Conservation (phyloP, 2,329 filamentous ascomycete species). For the Penicillium sp. region DNA sequence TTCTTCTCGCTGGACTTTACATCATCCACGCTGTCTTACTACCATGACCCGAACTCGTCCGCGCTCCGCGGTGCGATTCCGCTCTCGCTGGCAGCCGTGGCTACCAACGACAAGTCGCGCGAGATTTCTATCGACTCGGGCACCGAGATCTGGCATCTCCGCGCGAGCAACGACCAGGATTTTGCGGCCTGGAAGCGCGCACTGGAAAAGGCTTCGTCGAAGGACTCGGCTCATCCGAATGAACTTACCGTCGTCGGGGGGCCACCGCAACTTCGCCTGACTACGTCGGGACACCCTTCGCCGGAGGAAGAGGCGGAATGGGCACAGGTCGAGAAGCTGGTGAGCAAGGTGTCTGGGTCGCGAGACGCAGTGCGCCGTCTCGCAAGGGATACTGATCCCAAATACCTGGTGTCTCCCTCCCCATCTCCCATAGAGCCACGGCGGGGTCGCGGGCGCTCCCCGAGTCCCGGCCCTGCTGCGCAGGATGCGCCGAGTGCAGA, state of each 20-base stretch:
- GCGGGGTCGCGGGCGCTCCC: conserved; percentile 35
- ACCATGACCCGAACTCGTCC: conserved; percentile 90
- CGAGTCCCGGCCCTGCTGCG: conserved; percentile 35
- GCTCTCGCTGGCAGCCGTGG: conserved; percentile 84
- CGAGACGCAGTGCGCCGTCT: conserved; percentile 84
- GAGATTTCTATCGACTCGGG: conserved; percentile 97
- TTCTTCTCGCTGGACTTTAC: conserved; percentile 97
- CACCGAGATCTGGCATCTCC: conserved; percentile 94
- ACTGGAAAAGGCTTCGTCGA: conserved; percentile 79
- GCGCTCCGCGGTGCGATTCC: conserved; percentile 90
- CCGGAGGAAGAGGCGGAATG: conserved; percentile 76
- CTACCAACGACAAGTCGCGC: conserved; percentile 80
- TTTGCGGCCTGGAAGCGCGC: conserved; percentile 87
- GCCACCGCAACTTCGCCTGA: conserved; percentile 32
- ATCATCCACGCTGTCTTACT: conserved; percentile 93
- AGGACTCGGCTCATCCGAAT: conserved; percentile 42
- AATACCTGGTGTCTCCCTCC: conserved; percentile 47
- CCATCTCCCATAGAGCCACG: conserved; percentile 22
- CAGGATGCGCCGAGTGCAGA: conserved; percentile 37
- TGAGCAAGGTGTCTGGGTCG: conserved; percentile 83
- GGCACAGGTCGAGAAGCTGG: conserved; percentile 80
- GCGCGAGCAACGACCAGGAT: conserved; percentile 77
- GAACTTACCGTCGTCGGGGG: conserved; percentile 10
- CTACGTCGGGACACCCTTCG: conserved; percentile 34
- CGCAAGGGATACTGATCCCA: conserved; percentile 78